A percentile compares a stretch with the other conserved stretches of the same genome.
Evolutionary conservation across 345 rosid genomes (phyloP).

Genomic region (Lepidium didymum): DNA sequence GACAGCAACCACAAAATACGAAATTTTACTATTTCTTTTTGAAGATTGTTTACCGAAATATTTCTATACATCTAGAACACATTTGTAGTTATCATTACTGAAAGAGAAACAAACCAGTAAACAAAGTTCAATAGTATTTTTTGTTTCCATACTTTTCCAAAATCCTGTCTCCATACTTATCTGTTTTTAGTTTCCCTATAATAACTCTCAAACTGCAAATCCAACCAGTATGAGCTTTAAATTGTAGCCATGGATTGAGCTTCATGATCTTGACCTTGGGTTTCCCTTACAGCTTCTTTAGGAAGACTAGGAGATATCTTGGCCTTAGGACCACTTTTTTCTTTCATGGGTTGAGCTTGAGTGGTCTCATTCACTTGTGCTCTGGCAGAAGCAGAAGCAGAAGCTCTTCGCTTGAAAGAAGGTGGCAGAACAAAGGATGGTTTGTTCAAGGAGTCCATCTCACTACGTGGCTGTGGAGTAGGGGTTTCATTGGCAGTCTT

Average conservation of each 20-base stretch:
- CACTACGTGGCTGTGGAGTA: not conserved
- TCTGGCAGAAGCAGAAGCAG: slow-evolving; percentile 8
- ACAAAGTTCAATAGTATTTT: no score
- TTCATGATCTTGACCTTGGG: not conserved
- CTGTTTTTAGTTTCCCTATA: no score
- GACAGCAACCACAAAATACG: no score
- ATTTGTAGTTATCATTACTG: no score
- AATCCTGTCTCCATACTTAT: no score
- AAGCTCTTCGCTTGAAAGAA: slow-evolving; percentile 27
- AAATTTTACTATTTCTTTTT: no score
- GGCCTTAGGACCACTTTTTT: not conserved
- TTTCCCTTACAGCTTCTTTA: slow-evolving; percentile 20
- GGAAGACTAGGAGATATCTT: slow-evolving; percentile 16
- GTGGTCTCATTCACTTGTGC: slow-evolving; percentile 1
- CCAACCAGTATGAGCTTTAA: no score
- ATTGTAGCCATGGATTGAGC: slow-evolving; percentile 4
- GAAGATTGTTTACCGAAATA: not conserved
- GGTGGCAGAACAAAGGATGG: slow-evolving; percentile 28
- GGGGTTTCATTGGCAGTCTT: slow-evolving; percentile 7
- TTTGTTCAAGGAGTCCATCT: not conserved
- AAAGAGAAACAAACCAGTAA: not conserved
- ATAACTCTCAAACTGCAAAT: no score
- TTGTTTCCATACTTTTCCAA: no score
- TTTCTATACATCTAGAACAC: not conserved
- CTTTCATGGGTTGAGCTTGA: slow-evolving; percentile 7